Evolutionary conservation across 768 basidiomycete genomes (phyloP), one percentile per base, ranked within the genome.

Genomic region (Gautieria morchelliformis): DNA sequence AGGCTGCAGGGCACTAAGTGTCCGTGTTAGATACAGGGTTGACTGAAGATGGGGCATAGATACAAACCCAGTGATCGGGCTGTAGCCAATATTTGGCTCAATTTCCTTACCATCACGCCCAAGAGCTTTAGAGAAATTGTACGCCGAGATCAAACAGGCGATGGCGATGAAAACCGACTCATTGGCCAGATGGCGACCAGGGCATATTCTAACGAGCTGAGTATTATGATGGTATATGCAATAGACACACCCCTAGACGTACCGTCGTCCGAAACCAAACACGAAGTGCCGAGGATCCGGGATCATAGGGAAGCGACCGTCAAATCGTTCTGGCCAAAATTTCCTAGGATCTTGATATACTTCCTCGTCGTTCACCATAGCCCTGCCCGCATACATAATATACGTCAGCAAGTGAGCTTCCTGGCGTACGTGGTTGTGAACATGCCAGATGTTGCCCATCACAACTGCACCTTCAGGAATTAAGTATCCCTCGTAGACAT

Each of bases 401-500:
- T 27, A 9, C 35, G 14, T 37, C 14, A 37, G 35, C 35, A 37
- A 37, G 35, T 37, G 10, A 37, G 14, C 35, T 14, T 14, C 14
- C 9, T 9, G 4, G 14, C 35, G 2, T 10, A 37, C 8, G 8
- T 37, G 9, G 9, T 14, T 37, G 14, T 3, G 2, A 37, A 55
- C 53, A 17, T 7, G 41, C 75, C 71, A 71, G 17, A 66, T 62
- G 59, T 75, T 72, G 12, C 63, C 40, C 5, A 73, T 56, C 8
- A 71, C 60, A 17, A 71, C 63, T 8, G 72, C 66, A 1, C 69
- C 69, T 56, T 68, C 69, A 0, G 72, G 73, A 40, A 76, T 71
- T 52, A 60, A 45, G 49, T 71, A 71, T 0, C 72, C 73, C 19
- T 64, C 60, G 59, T 74, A 75, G 4, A 65, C 58, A 58, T 74